Evolutionary conservation across 148 eudicot species (phyloP).

Genomic region (Simmondsia chinensis): DNA sequence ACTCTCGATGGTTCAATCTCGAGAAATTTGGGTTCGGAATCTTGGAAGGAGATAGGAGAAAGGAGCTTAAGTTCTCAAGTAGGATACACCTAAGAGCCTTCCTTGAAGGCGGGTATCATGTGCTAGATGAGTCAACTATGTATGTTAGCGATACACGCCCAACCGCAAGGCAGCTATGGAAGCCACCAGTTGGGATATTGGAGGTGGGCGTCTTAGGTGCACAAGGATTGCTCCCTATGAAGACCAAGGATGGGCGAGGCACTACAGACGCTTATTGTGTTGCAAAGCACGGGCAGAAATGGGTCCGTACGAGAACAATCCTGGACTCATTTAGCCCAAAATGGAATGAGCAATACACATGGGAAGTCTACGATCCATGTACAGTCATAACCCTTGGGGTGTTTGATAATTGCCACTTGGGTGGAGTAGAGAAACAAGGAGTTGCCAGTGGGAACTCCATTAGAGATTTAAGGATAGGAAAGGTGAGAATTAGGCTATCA

Average conservation of each 20-base stretch:
- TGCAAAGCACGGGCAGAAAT: conserved; percentile 8
- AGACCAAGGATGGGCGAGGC: conserved; percentile 6
- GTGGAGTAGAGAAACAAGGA: no score
- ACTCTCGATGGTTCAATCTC: conserved; percentile 1
- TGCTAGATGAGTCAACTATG: conserved; percentile 10
- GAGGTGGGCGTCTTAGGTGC: conserved; percentile 10
- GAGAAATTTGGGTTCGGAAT: not conserved
- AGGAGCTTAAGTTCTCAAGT: not conserved
- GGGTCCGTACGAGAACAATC: conserved; percentile 9
- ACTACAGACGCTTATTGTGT: conserved; percentile 7
- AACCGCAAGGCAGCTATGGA: conserved; percentile 4
- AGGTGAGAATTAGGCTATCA: conserved; percentile 6
- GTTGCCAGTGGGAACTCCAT: not conserved
- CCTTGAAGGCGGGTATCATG: conserved; percentile 13
- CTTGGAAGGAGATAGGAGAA: conserved; percentile 2
- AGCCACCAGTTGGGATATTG: not conserved
- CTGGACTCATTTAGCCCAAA: conserved; percentile 4
- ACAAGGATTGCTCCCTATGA: not conserved
- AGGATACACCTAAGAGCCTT: conserved; percentile 3
- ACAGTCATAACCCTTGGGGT: conserved; percentile 5
- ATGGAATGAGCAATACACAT: conserved; percentile 6
- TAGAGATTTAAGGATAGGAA: conserved; percentile 8
- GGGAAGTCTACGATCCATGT: conserved; percentile 10
- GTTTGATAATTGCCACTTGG: conserved; percentile 5
- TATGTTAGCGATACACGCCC: conserved; percentile 9